A percentile compares a stretch with the other conserved stretches of the same genome.
These are phyloP conservation scores for Nitzschia sp. DNA, from an alignment of 108 stramenopile species.

Conservation along the genomic window DNA sequence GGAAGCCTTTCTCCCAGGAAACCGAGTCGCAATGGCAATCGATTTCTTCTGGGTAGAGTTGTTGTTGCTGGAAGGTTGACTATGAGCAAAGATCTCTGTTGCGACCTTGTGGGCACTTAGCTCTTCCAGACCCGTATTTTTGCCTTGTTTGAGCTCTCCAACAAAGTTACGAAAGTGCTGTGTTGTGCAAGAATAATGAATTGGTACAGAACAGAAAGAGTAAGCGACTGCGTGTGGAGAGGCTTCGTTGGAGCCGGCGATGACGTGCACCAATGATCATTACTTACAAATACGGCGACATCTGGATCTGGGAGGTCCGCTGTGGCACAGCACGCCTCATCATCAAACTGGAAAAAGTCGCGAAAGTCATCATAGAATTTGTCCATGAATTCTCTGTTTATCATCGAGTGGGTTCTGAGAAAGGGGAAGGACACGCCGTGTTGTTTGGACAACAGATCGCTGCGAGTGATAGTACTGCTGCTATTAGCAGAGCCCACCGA, in stretches of 20 bases:
- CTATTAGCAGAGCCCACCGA: neutral
- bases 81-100: slow-evolving; percentile 24
- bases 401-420: neutral
- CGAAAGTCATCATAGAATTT: slow-evolving; percentile 20
- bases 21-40: slow-evolving; percentile 39
- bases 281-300: slow-evolving; percentile 38
- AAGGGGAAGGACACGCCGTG: slow-evolving; percentile 10
- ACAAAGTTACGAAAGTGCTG: slow-evolving; percentile 56
- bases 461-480: neutral
- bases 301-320: slow-evolving; percentile 30
- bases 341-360: slow-evolving; percentile 37
- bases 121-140: slow-evolving; percentile 38
- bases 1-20: slow-evolving; percentile 17
- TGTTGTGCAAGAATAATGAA: too few relatives aligned
- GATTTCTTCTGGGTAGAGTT: slow-evolving; percentile 31
- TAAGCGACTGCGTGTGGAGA: neutral
- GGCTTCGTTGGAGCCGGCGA: neutral
- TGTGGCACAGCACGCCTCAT: slow-evolving; percentile 17
- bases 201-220: too few relatives aligned
- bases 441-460: neutral
- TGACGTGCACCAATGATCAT: too few relatives aligned
- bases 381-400: slow-evolving; percentile 16
- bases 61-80: too few relatives aligned
- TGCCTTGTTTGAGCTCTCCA: slow-evolving; percentile 36
- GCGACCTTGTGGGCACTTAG: slow-evolving; percentile 33